Evolutionary conservation across 2,329 filamentous ascomycete genomes (phyloP).

Genomic region (Pseudogymnoascus sp.): DNA sequence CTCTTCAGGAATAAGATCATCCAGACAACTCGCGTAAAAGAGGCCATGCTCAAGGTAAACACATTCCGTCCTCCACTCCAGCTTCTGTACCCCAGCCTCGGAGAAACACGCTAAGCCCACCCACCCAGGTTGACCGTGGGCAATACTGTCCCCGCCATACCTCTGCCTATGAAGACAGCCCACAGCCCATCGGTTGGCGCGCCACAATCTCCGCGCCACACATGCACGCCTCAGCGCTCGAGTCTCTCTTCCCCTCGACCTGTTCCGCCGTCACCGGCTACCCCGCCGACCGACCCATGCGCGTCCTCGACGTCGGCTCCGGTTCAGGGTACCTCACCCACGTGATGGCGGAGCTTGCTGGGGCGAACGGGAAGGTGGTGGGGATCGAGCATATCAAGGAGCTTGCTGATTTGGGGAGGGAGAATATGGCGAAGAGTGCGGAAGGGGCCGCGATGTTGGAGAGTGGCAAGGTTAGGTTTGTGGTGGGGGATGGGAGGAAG

Average conservation of each 20-base stretch:
- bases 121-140: conserved; percentile 67
- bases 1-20: conserved; percentile 66
- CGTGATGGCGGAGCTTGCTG: conserved; percentile 59
- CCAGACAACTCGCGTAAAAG: conserved; percentile 58
- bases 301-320: conserved; percentile 66
- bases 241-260: conserved; percentile 46
- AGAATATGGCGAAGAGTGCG: conserved; percentile 56
- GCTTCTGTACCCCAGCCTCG: neutral
- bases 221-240: conserved; percentile 60
- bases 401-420: conserved; percentile 52
- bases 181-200: conserved; percentile 56
- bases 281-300: conserved; percentile 23
- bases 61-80: neutral
- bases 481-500: conserved; percentile 64
- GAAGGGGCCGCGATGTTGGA: conserved; percentile 52
- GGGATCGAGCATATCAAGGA: conserved; percentile 66
- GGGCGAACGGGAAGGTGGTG: conserved; percentile 41
- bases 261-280: conserved; percentile 10
- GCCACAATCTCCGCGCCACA: conserved; percentile 67
- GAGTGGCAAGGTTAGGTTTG: conserved; percentile 58
- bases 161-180: conserved; percentile 63
- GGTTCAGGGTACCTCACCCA: conserved; percentile 82
- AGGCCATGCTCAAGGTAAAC: conserved; percentile 67
- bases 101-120: conserved; percentile 3
- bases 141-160: conserved; percentile 68